These are phyloP conservation scores for Sporobolomyces roseus DNA, from an alignment of 768 basidiomycete genomes.

Conservation along the genomic window DNA sequence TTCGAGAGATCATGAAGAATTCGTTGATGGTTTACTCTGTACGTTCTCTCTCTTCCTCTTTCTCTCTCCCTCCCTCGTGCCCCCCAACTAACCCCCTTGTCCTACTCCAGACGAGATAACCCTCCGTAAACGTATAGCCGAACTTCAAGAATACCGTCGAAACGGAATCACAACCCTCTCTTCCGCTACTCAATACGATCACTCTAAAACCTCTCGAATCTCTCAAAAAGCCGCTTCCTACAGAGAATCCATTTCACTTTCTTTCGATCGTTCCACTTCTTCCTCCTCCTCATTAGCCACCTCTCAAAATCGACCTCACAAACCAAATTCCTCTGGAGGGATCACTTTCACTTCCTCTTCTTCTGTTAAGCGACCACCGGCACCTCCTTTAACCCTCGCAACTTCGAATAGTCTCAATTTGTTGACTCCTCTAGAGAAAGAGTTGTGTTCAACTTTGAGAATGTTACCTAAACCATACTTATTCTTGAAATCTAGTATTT, in stretches of 20 bases:
- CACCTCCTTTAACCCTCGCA: conserved; percentile 70
- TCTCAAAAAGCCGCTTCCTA: conserved; percentile 14
- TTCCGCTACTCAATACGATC: conserved; percentile 88
- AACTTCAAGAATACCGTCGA: conserved; percentile 83
- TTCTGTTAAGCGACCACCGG: not conserved
- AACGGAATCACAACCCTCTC: conserved; percentile 75
- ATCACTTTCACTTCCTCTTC: conserved; percentile 7
- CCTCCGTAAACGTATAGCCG: conserved; percentile 80
- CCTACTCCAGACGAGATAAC: conserved; percentile 70
- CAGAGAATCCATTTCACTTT: conserved; percentile 28
- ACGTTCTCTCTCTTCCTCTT: conserved; percentile 46
- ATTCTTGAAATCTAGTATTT: conserved; percentile 87
- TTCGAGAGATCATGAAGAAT: conserved; percentile 81
- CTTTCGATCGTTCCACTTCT: conserved; percentile 30
- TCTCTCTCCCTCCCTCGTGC: not conserved
- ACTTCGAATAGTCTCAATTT: conserved; percentile 86
- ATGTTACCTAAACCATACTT: conserved; percentile 94
- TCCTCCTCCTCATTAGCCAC: no score
- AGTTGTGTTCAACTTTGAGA: conserved; percentile 78
- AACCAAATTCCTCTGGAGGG: not conserved
- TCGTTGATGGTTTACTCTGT: conserved; percentile 87
- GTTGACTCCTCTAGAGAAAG: conserved; percentile 79
- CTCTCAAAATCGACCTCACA: no score
- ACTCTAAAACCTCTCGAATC: conserved; percentile 55
- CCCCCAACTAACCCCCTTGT: not conserved